Evolutionary conservation across 139 green algal species (phyloP), one percentile per base, ranked within the genome.

Genomic region (Coccomyxa sp.): DNA sequence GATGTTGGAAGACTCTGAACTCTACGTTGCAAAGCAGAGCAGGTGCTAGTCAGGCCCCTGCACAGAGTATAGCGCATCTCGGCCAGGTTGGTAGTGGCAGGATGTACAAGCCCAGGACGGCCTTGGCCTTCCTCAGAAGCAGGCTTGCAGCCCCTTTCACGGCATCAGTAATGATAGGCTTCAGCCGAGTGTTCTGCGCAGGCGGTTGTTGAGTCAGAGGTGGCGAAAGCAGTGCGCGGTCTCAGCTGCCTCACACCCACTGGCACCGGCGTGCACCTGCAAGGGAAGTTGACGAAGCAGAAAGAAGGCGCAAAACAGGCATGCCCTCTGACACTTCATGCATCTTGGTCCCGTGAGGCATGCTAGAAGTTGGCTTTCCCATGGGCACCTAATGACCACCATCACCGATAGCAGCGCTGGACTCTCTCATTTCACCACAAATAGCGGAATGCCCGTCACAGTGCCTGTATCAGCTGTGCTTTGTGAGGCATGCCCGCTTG

Each of bases 261-360:
- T 16, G 95, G 94, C 7, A 97, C 93, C 29, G 90, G 84, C 39
- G 84, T 99, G 27, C 81, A 96, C 22, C 85, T 98, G 39, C 89
- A 97, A 84, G 96, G 96, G 6, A 54, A 78, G 36, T 85, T 99
- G 41, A 79, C 86, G 27, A 82, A 92, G 71, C 96, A 92, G 0
- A 95, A 92, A 6, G 90, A 95, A 70, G 94, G 93, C 39, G 95
- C 89, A 33, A 96, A 97, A 85, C 96, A 91, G 81, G 87, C 85
- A 68, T 5, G 75, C 31, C 34, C 16, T n/a, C n/a, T n/a, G n/a
- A n/a, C n/a, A n/a, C n/a, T n/a, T n/a, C n/a, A n/a, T n/a, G n/a
- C n/a, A n/a, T n/a, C 5, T 5, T 3, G 34, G 2, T 34, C n/a
- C n/a, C n/a, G n/a, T n/a, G n/a, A n/a, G n/a, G n/a, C n/a, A n/a